Evolutionary conservation across 805 yeast genomes (phyloP).

Genomic region (Saccharomyces mikatae): DNA sequence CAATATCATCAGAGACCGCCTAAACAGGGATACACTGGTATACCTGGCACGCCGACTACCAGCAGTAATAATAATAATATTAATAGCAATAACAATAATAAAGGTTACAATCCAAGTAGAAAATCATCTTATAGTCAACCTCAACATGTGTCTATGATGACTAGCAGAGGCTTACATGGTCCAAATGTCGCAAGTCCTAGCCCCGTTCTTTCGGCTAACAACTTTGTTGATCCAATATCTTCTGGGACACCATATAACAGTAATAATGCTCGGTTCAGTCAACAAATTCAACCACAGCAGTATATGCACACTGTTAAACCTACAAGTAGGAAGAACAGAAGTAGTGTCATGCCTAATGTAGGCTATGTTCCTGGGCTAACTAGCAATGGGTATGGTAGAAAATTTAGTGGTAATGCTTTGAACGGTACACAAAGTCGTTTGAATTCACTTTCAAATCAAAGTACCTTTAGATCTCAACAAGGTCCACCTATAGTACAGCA

Average conservation of each 20-base stretch:
- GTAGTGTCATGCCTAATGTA: slow-evolving; percentile 22
- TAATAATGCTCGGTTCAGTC: not conserved
- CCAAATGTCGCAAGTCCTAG: slow-evolving; percentile 5
- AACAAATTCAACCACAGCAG: slow-evolving; percentile 1
- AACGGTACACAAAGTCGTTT: slow-evolving; percentile 9
- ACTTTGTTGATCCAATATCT: slow-evolving; percentile 18
- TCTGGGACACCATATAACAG: slow-evolving; percentile 8
- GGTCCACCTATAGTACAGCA: not conserved
- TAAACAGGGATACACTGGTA: not conserved
- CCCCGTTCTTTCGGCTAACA: slow-evolving; percentile 9
- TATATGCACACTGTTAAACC: slow-evolving; percentile 18
- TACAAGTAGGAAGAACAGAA: slow-evolving; percentile 30
- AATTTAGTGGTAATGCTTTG: not conserved
- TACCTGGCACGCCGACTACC: not conserved
- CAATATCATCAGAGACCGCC: not conserved
- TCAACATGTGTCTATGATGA: not conserved
- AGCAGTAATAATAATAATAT: not conserved
- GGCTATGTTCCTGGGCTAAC: slow-evolving; percentile 25
- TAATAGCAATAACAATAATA: not conserved
- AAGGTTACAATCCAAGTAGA: not conserved
- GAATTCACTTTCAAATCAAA: slow-evolving; percentile 9
- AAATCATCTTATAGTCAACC: not conserved
- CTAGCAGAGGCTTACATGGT: slow-evolving; percentile 4
- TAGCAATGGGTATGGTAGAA: slow-evolving; percentile 9
- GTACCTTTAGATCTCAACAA: not conserved